Conservation (phyloP, 805 yeast species). For the Middelhovenomyces tepae region DNA sequence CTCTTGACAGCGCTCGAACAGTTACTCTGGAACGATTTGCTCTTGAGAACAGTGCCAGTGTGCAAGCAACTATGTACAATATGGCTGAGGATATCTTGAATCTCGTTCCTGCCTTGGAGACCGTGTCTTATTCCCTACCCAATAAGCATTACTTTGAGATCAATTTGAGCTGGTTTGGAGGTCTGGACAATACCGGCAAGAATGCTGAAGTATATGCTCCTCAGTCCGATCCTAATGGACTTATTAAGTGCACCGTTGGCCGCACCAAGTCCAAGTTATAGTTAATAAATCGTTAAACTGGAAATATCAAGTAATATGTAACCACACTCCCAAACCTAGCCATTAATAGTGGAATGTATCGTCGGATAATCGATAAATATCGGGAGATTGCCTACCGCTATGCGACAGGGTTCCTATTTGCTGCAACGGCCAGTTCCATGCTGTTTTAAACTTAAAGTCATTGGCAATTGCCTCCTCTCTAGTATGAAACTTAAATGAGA, state of each 20-base stretch:
- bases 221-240: slow-evolving; percentile 82
- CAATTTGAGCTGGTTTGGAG: slow-evolving; percentile 75
- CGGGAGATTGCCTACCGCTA: slow-evolving; percentile 88
- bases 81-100: slow-evolving; percentile 70
- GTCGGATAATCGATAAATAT: too few species aligned
- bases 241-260: slow-evolving; percentile 78
- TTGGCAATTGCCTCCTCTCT: too few species aligned
- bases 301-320: too few species aligned
- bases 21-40: slow-evolving; percentile 75
- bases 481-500: too few species aligned
- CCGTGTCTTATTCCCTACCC: slow-evolving; percentile 71
- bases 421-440: too few species aligned
- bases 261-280: slow-evolving; percentile 54
- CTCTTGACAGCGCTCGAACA: slow-evolving; percentile 53
- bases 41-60: slow-evolving; percentile 81
- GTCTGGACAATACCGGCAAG: slow-evolving; percentile 47
- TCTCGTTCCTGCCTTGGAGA: slow-evolving; percentile 45
- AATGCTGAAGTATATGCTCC: slow-evolving; percentile 85
- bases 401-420: too few species aligned
- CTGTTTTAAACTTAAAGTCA: too few species aligned
- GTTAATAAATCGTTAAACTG: too few species aligned
- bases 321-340: too few species aligned
- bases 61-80: slow-evolving; percentile 94
- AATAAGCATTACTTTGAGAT: slow-evolving; percentile 85
- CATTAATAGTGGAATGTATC: too few species aligned